phyloP scores from a whole-genome alignment of 1,284 basidiomycete genomes.

The Pterulicium gracile region DNA sequence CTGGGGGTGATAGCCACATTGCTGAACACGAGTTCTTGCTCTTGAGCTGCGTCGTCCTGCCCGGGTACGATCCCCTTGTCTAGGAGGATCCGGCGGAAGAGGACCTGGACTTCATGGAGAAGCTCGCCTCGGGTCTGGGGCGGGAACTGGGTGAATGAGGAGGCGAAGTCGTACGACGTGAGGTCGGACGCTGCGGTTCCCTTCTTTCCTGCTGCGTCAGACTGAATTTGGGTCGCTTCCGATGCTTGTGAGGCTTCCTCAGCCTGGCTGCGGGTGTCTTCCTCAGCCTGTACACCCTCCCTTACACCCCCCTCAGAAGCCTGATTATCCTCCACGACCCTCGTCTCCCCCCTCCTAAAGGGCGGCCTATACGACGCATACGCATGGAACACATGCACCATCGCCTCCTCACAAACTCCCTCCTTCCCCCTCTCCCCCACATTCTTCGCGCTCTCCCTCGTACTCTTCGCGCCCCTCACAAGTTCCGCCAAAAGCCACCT shows the following conservation, averaged over 20 bases:
- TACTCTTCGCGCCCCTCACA: conserved; percentile 28
- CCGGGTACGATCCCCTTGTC: conserved; percentile 23
- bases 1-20: conserved; percentile 49
- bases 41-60: neutral
- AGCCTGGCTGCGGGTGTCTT: conserved; percentile 4
- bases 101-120: conserved; percentile 55
- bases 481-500: conserved; percentile 92
- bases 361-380: conserved; percentile 78
- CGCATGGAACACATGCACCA: conserved; percentile 81
- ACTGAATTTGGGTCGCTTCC: neutral
- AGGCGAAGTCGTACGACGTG: conserved; percentile 10
- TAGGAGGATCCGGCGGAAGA: conserved; percentile 63
- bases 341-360: conserved; percentile 39
- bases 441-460: conserved; percentile 12
- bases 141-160: conserved; percentile 47
- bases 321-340: conserved; percentile 18
- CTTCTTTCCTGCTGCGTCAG: conserved; percentile 4
- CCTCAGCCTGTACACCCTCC: too few relatives aligned
- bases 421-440: conserved; percentile 16
- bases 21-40: conserved; percentile 14
- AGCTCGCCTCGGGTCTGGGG: conserved; percentile 73
- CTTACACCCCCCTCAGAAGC: conserved; percentile 9
- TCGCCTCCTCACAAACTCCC: conserved; percentile 58
- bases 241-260: neutral
- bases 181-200: conserved; percentile 5